Percentiles rank a stretch among this genome's conserved stretches.
Conservation (phyloP, 2,329 filamentous ascomycete species). For the Xylaria sp. region DNA sequence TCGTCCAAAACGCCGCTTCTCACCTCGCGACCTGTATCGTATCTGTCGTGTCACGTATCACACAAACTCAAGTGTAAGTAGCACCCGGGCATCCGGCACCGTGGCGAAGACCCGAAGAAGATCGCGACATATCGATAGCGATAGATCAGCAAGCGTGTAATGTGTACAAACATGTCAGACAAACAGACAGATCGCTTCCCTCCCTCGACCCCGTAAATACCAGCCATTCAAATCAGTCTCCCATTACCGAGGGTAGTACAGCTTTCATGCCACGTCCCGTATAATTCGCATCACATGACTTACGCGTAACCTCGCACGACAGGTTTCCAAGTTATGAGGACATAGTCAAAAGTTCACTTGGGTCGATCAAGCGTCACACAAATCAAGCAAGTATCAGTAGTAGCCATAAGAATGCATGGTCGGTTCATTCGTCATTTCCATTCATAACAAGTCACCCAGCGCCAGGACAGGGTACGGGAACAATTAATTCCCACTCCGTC, state of each 20-base stretch:
- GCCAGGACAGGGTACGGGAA: conserved; percentile 13
- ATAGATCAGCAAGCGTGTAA: too few relatives aligned
- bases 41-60: too few relatives aligned
- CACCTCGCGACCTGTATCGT: too few relatives aligned
- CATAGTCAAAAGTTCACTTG: background rate
- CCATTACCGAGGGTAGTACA: background rate
- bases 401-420: conserved; percentile 14
- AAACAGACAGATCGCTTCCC: too few relatives aligned
- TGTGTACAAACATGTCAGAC: too few relatives aligned
- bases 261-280: background rate
- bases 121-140: too few relatives aligned
- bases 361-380: background rate
- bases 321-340: background rate
- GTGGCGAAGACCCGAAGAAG: too few relatives aligned
- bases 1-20: too few relatives aligned
- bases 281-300: background rate
- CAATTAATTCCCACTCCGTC: conserved; percentile 3
- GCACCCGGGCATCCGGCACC: too few relatives aligned
- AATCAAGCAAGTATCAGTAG: background rate
- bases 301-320: background rate
- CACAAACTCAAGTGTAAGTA: too few relatives aligned
- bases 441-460: conserved; percentile 33
- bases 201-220: too few relatives aligned
- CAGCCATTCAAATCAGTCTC: background rate
- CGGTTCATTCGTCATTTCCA: conserved; percentile 31